phyloP scores from a whole-genome alignment of 768 basidiomycete species.

The Leccinum rimulosum region DNA sequence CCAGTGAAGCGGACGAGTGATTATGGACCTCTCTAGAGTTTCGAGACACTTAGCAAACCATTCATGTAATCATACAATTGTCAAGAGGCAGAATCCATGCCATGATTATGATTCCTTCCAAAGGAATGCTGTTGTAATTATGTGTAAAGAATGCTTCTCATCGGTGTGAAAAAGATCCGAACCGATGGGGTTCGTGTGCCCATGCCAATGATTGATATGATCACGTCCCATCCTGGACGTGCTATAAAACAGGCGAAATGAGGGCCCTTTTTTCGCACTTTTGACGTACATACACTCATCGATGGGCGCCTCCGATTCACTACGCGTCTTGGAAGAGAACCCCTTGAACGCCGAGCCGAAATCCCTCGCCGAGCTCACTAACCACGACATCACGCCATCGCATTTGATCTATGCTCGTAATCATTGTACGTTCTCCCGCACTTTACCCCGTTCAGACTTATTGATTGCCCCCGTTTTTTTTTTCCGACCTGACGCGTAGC shows the following conservation, averaged over 20 bases:
- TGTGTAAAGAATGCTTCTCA: neutral
- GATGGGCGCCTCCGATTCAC: conserved; percentile 22
- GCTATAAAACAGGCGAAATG: neutral
- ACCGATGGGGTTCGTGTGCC: neutral
- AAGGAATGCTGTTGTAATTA: neutral
- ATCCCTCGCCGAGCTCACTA: conserved; percentile 51
- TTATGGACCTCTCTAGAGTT: conserved; percentile 19
- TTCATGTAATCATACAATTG: conserved; percentile 25
- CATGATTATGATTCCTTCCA: neutral
- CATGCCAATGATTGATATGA: neutral
- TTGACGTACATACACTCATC: neutral
- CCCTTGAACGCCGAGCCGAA: conserved; percentile 75
- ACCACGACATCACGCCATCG: conserved; percentile 51
- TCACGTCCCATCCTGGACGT: neutral
- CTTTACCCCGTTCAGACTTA: neutral
- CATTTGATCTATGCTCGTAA: conserved; percentile 70
- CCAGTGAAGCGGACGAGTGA: conserved; percentile 70
- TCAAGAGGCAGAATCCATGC: neutral
- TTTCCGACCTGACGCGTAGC: conserved; percentile 17
- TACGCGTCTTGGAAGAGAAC: conserved; percentile 27
- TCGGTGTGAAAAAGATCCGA: neutral
- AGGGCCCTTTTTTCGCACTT: neutral
- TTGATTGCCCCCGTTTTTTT: conserved; percentile 1
- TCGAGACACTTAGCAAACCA: conserved; percentile 19
- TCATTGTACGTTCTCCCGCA: conserved; percentile 49